Percentiles rank a stretch among this genome's conserved stretches.
Conservation (phyloP, 2,329 filamentous ascomycete species). For the Hortaea sp. region DNA sequence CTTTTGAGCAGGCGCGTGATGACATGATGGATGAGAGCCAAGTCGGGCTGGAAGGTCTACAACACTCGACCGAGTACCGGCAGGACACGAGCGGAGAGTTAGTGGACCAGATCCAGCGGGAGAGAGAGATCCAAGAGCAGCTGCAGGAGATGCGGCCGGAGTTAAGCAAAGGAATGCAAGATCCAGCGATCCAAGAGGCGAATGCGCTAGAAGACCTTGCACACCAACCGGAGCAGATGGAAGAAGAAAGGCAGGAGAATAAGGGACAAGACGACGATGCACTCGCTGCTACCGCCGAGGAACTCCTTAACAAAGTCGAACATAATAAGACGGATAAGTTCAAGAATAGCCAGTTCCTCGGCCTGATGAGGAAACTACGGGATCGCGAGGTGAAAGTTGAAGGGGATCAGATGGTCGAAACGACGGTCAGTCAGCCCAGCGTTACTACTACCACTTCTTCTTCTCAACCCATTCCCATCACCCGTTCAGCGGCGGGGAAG, state of each 20-base stretch:
- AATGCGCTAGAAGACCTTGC: not conserved
- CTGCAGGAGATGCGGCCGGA: not conserved
- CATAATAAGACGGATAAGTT: slow-evolving; percentile 65
- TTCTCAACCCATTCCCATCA: not conserved
- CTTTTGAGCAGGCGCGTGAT: slow-evolving; percentile 41
- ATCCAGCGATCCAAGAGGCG: not conserved
- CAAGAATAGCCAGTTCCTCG: slow-evolving; percentile 64
- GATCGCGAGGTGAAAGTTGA: slow-evolving; percentile 63
- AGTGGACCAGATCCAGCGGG: not conserved
- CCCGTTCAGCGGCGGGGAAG: slow-evolving; percentile 8
- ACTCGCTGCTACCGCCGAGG: slow-evolving; percentile 60
- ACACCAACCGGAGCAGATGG: not conserved
- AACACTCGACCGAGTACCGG: not conserved
- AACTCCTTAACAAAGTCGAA: slow-evolving; percentile 58
- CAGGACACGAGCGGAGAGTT: not conserved
- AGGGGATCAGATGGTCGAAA: slow-evolving; percentile 56
- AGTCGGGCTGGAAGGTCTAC: not conserved
- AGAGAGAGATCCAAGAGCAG: not conserved
- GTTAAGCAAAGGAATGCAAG: not conserved
- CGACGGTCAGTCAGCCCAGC: slow-evolving; percentile 25
- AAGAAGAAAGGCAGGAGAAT: slow-evolving; percentile 2
- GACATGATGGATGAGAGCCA: slow-evolving; percentile 23
- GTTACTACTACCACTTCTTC: slow-evolving; percentile 4
- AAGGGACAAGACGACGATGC: slow-evolving; percentile 48
- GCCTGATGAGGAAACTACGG: slow-evolving; percentile 65